Conservation (phyloP, 2,329 filamentous ascomycete genomes). For the Fusarium palustre region DNA sequence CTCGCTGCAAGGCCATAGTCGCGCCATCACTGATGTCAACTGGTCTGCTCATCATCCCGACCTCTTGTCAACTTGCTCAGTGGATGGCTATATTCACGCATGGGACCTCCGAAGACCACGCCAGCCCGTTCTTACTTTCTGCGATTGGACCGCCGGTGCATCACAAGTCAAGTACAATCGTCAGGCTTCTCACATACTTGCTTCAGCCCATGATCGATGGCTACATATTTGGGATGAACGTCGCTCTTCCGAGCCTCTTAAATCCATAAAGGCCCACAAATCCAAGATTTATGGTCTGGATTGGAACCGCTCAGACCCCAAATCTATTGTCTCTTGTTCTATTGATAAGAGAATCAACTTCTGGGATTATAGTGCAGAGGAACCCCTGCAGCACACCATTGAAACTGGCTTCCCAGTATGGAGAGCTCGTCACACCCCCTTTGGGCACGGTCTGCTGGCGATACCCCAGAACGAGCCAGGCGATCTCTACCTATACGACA, state of each 20-base stretch:
- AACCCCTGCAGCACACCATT: slow-evolving; percentile 80
- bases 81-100: slow-evolving; percentile 92
- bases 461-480: slow-evolving; percentile 94
- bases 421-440: slow-evolving; percentile 91
- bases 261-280: slow-evolving; percentile 86
- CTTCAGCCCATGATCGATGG: slow-evolving; percentile 89
- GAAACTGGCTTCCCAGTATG: slow-evolving; percentile 87
- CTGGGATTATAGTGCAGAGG: slow-evolving; percentile 79
- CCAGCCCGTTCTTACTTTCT: slow-evolving; percentile 82
- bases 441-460: slow-evolving; percentile 84
- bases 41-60: slow-evolving; percentile 95
- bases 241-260: slow-evolving; percentile 80
- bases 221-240: slow-evolving; percentile 92
- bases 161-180: slow-evolving; percentile 97
- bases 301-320: slow-evolving; percentile 84
- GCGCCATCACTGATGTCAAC: slow-evolving; percentile 96
- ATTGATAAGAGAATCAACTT: slow-evolving; percentile 93
- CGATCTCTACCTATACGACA: slow-evolving; percentile 86
- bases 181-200: slow-evolving; percentile 85
- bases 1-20: slow-evolving; percentile 82
- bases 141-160: slow-evolving; percentile 92
- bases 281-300: slow-evolving; percentile 97
- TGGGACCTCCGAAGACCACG: slow-evolving; percentile 86
- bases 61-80: slow-evolving; percentile 87
- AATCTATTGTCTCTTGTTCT: slow-evolving; percentile 85